Evolutionary conservation across 1,284 basidiomycete species (phyloP), one percentile per base, ranked within the genome.

Genomic region (Salmacisia buchloeana): DNA sequence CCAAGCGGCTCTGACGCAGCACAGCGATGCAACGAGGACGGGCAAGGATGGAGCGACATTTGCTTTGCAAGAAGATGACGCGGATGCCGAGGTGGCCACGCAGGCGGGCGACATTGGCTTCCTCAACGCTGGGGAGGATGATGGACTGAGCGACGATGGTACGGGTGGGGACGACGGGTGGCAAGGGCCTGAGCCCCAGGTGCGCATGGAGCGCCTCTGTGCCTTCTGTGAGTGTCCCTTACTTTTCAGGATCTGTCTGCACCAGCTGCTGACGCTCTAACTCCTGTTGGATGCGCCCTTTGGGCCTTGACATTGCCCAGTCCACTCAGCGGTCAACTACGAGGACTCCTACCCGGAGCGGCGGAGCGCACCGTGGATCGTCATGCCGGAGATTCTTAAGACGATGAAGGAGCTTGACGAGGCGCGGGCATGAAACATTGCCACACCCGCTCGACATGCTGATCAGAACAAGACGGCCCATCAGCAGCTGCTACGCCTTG

Each of bases 341-440:
- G 29, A 54, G 34, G 49, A 27, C 9, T 27, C 9, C 18, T 10
- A 54, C 15, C 49, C 49, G 23, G 29, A 33, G 15, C 49, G 49
- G 21, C 25, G 49, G 2, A 54, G 49, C 21, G 49, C 49, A 31
- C 49, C 49, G 49, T 54, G 49, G 49, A 54, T 54, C 29, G 49
- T 54, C 12, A 54, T 54, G 49, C 49, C 49, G 29, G 49, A 54
- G 49, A 31, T 54, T 33, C 34, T 54, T 18, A 27, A 33, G 15
- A 54, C 49, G 49, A 54, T 54, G 49, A 33, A 25, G 25, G 49
- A 33, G 27, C 49, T 54, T 18, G 15, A 9, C 10, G 18, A 43
- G 41, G n/a, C n/a, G n/a, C n/a, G n/a, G n/a, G n/a, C n/a, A n/a
- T n/a, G n/a, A n/a, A n/a, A n/a, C n/a, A n/a, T n/a, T n/a, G n/a